Evolutionary conservation across 208 protist species (phyloP), one percentile per base, ranked within the genome.

Genomic region (Wallacemonas sp.): DNA sequence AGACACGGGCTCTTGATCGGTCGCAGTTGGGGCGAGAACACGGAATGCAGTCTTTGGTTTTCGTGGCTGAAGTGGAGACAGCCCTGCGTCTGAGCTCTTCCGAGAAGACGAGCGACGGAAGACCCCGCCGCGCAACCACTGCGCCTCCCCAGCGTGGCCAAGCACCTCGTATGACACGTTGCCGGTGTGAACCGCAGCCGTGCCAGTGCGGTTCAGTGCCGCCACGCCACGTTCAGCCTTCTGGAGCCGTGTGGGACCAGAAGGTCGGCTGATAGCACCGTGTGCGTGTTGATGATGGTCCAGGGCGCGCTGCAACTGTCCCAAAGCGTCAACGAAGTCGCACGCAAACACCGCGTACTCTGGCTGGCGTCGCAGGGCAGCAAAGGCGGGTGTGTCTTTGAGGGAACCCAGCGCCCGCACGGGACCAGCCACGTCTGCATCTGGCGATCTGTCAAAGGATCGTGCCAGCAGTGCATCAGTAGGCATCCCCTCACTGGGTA

Each of bases 301-400:
- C 4, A 83, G 45, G 17, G 70, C 37, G 8, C 63, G 72, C 62
- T 91, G 71, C 12, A 74, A 76, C 5, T 68, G 60, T 1, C 68
- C 68, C 13, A 69, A 38, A 4, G 79, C 41, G 30, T 87, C 78
- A 1, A 74, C 54, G 27, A 87, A 81, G 54, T 79, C 72, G 53
- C 73, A 73, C 0, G 67, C 67, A 50, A 91, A 87, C 17, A 73
- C 62, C 2, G 73, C 58, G 48, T 73, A 71, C 21, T 75, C 33
- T 6, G 64, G 39, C 10, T 44, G 73, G 27, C 73, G 71, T 12
- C 73, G 84, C 54, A 91, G 37, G 0, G 57, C 27, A 27, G 59
- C 60, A 44, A 91, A 85, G 10, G 46, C 39, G 0, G 41, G 33
- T 17, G 76, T 64, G 2, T 64, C 39, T 15, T 72, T 44, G 30